Conservation (phyloP, 1,284 basidiomycete genomes). For the Lentinus polychrous region DNA sequence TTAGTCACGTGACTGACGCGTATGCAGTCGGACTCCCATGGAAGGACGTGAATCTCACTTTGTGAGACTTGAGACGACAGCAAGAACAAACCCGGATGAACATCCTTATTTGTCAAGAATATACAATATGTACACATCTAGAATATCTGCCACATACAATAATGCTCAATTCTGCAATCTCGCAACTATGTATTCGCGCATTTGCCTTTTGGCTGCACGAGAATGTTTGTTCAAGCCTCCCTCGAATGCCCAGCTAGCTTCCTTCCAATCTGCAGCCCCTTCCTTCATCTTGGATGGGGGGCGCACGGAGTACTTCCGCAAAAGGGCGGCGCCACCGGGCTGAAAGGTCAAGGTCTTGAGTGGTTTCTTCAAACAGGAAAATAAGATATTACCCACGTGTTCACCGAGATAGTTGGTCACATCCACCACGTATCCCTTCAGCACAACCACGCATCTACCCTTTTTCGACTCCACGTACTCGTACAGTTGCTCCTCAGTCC, state of each 20-base stretch:
- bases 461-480: constrained; percentile 29
- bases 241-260: constrained; percentile 61
- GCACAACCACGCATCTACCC: constrained; percentile 43
- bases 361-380: background rate
- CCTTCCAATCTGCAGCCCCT: constrained; percentile 22
- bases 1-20: background rate
- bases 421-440: constrained; percentile 62
- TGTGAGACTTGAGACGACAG: no score
- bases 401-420: constrained; percentile 56
- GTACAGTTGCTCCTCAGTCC: constrained; percentile 32
- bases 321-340: constrained; percentile 47
- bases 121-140: no score
- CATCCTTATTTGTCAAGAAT: no score
- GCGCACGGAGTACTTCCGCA: constrained; percentile 38
- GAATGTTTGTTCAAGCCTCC: constrained; percentile 73
- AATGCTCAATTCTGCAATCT: constrained; percentile 18
- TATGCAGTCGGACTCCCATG: no score
- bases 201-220: constrained; percentile 47
- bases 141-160: no score
- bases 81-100: no score
- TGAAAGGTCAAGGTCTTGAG: constrained; percentile 17
- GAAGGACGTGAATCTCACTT: no score
- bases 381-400: constrained; percentile 46
- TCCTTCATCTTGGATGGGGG: background rate
- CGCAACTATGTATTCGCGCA: constrained; percentile 46